phyloP scores from a whole-genome alignment of 805 yeast genomes.

The Lachancea dasiensis region DNA sequence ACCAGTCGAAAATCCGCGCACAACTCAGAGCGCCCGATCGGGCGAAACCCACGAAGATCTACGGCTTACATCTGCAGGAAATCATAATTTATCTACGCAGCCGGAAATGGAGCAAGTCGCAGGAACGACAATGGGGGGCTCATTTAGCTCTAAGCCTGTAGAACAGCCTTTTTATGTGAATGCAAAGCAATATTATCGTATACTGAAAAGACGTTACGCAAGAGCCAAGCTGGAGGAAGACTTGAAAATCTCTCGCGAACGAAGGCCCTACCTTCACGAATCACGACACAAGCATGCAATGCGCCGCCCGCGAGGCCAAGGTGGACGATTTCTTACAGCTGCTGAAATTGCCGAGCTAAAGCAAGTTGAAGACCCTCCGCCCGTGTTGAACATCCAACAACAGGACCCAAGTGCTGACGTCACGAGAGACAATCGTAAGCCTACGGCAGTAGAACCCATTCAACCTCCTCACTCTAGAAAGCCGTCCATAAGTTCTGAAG shows the following conservation, averaged over 20 bases:
- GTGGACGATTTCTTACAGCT: constrained; percentile 94
- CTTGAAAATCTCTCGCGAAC: constrained; percentile 77
- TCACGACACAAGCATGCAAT: constrained; percentile 98
- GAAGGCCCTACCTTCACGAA: constrained; percentile 93
- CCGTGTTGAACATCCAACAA: constrained; percentile 3
- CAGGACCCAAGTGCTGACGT: constrained; percentile 5
- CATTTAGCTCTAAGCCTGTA: constrained; percentile 21
- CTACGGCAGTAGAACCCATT: too few species aligned
- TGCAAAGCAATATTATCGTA: constrained; percentile 96
- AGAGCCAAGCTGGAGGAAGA: constrained; percentile 89
- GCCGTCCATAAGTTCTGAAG: background rate
- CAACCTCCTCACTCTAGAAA: too few species aligned
- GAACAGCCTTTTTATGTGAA: constrained; percentile 97
- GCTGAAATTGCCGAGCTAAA: constrained; percentile 67
- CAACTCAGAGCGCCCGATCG: background rate
- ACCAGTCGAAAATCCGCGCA: constrained; percentile 1
- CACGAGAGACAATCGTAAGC: background rate
- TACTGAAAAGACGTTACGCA: constrained; percentile 86
- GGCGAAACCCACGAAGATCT: background rate
- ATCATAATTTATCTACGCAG: constrained; percentile 1
- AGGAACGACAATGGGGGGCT: constrained; percentile 4
- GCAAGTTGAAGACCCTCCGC: constrained; percentile 14
- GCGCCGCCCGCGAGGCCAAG: constrained; percentile 99
- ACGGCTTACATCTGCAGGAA: background rate
- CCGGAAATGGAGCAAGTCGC: constrained; percentile 5